Base-by-base conservation (phyloP, 108 stramenopile species). In the Nannochloropsis gaditana region DNA sequence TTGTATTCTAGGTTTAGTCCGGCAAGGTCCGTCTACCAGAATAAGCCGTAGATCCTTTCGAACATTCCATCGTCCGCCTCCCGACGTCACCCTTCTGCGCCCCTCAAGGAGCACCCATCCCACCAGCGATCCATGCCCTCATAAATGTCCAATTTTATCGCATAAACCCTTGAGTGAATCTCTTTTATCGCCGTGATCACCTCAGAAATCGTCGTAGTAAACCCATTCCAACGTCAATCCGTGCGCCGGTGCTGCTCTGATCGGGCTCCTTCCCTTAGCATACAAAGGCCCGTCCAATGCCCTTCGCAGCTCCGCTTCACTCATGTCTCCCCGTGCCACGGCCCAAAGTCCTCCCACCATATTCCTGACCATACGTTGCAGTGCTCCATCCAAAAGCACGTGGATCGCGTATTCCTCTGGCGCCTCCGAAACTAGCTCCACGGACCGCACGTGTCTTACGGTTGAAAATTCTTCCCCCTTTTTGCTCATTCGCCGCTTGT, bases 291-390 rank as follows among this genome's bases (percentile, higher is more conserved):
- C 59, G 3, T 73, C 59, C 59, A 73, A 73, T n/a, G 59, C 59
- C 8, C 59, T 73, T n/a, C 59, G 15, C 59, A 88, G 9, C 47
- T 88, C 90, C 19, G 85, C 85, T 19, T 43, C 80, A n/a, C 79
- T 83, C 44, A 90, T 19, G 11, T 81, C 79, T n/a, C 91, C 91
- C 44, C 44, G 43, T 21, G 83, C 89, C 9, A 85, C 44, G 9
- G 85, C 85, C 42, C 88, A 45, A 73, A 84, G 59, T 2, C 85
- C 44, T 11, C 91, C 91, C 9, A 91, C 87, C 43, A 91, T 87
- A 59, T 90, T 90, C 44, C 91, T 73, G 2, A 91, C 88, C 91
- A 91, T 91, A 42, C 86, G 86, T 47, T 91, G 90, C 31, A 91
- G 86, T 11, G 91, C 91, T 31, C 90, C 90, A 44, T 89, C 47